These are phyloP conservation scores for Lecanicillium sp. DNA, from an alignment of 2,329 filamentous ascomycete species.

Conservation along the genomic window DNA sequence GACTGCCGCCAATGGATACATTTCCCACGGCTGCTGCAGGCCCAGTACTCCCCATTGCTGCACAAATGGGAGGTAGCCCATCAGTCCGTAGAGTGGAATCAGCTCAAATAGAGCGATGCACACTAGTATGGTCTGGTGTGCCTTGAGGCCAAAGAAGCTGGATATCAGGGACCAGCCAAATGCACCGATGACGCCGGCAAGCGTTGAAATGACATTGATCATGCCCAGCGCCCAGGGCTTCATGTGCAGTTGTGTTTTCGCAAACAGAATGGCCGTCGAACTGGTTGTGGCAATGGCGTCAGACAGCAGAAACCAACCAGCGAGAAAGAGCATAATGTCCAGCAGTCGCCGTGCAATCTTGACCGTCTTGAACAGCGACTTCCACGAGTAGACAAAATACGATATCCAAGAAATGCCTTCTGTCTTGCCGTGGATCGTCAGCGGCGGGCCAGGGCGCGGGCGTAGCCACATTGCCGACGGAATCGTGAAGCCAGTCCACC, in stretches of 20 bases:
- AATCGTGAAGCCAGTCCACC: conserved; percentile 91
- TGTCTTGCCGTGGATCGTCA: conserved; percentile 37
- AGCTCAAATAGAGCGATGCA: conserved; percentile 87
- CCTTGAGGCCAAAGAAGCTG: conserved; percentile 56
- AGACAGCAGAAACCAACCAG: conserved; percentile 88
- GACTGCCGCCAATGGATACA: conserved; percentile 84
- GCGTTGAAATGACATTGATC: conserved; percentile 87
- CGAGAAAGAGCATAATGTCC: conserved; percentile 71
- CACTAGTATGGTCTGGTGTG: conserved; percentile 83
- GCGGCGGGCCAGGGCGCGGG: conserved; percentile 77
- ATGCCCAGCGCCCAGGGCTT: conserved; percentile 76
- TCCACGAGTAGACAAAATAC: conserved; percentile 81
- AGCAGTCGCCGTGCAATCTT: conserved; percentile 62
- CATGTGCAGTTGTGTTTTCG: conserved; percentile 90
- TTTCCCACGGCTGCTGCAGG: conserved; percentile 91
- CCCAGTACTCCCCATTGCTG: conserved; percentile 67
- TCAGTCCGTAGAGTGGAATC: conserved; percentile 83
- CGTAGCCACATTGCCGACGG: conserved; percentile 83
- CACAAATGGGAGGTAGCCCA: conserved; percentile 80
- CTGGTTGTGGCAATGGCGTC: conserved; percentile 93
- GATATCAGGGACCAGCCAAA: conserved; percentile 84
- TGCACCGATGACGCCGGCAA: conserved; percentile 76
- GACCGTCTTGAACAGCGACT: conserved; percentile 71
- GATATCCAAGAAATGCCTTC: conserved; percentile 44
- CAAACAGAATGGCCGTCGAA: conserved; percentile 89